Conservation (phyloP, 495 filamentous ascomycete species). For the Aspergillus sparsus region DNA sequence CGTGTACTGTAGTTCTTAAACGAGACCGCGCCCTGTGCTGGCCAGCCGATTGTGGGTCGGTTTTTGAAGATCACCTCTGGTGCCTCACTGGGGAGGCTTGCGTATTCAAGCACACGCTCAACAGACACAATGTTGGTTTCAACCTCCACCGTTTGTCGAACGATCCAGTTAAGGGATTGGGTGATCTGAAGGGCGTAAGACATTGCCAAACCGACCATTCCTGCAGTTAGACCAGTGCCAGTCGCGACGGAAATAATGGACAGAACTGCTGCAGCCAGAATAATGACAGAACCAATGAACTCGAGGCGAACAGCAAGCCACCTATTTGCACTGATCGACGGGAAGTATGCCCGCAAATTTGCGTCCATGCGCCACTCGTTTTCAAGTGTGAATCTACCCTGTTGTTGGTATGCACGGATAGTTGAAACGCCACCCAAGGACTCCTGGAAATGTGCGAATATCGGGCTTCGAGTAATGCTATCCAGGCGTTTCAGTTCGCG, state of each 20-base stretch:
- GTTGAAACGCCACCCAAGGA: slow-evolving; percentile 92
- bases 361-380: slow-evolving; percentile 98
- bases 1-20: slow-evolving; percentile 93
- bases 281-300: slow-evolving; percentile 94
- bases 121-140: slow-evolving; percentile 99
- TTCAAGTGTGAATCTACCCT: slow-evolving; percentile 82
- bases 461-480: slow-evolving; percentile 91
- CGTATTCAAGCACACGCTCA: slow-evolving; percentile 96
- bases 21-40: slow-evolving; percentile 82
- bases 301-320: slow-evolving; percentile 96
- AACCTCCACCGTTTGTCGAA: slow-evolving; percentile 97
- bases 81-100: slow-evolving; percentile 88
- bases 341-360: slow-evolving; percentile 94
- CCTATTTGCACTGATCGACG: slow-evolving; percentile 91
- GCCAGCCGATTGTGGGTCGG: slow-evolving; percentile 88
- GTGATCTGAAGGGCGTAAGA: slow-evolving; percentile 97
- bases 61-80: slow-evolving; percentile 89
- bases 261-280: slow-evolving; percentile 81
- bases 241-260: slow-evolving; percentile 77
- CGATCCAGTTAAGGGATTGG: slow-evolving; percentile 98
- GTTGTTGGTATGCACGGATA: slow-evolving; percentile 94
- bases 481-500: slow-evolving; percentile 95
- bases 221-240: slow-evolving; percentile 66
- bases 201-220: slow-evolving; percentile 91
- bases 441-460: slow-evolving; percentile 98